Percentiles rank a stretch among this genome's conserved stretches.
These are phyloP conservation scores for Entomophthora muscae DNA, from an alignment of 371 early-diverging fungal genomes.

Conservation along the genomic window DNA sequence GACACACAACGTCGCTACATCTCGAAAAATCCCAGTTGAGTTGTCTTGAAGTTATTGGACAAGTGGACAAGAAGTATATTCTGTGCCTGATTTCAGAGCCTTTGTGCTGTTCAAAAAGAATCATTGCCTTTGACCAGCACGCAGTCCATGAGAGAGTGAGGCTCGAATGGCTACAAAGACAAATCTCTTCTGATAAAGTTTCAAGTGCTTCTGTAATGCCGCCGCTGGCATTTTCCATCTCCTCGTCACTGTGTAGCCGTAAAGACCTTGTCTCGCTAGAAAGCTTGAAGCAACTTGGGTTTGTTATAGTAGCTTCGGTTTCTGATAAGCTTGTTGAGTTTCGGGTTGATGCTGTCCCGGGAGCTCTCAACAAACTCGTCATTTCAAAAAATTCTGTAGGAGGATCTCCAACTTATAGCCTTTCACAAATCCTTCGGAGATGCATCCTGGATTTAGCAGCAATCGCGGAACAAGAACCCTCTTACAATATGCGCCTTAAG, in stretches of 20 bases:
- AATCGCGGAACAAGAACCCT: no score
- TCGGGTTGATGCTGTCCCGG: neutral
- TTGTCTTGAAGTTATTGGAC: constrained; percentile 10
- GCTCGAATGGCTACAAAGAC: constrained; percentile 32
- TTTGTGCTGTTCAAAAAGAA: neutral
- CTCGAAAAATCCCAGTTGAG: no score
- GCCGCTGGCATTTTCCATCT: neutral
- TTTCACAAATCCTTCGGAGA: neutral
- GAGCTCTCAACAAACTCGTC: no score
- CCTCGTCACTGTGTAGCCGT: neutral
- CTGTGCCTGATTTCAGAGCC: neutral
- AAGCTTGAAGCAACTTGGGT: neutral
- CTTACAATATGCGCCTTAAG: neutral
- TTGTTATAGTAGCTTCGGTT: neutral
- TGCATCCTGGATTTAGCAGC: constrained; percentile 10
- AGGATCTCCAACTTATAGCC: neutral
- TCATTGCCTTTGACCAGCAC: constrained; percentile 64
- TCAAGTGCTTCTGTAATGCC: neutral
- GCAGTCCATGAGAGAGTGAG: constrained; percentile 68
- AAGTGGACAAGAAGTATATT: constrained; percentile 12
- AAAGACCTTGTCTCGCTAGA: neutral
- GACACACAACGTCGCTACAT: no score
- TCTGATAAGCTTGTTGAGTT: neutral
- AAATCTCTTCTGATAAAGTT: constrained; percentile 12
- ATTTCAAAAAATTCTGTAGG: no score